Percentiles rank a stretch among this genome's conserved stretches.
Evolutionary conservation across 192 early-diverging fungal genomes (phyloP).

Genomic region (Rhizoclosmatium globosum): DNA sequence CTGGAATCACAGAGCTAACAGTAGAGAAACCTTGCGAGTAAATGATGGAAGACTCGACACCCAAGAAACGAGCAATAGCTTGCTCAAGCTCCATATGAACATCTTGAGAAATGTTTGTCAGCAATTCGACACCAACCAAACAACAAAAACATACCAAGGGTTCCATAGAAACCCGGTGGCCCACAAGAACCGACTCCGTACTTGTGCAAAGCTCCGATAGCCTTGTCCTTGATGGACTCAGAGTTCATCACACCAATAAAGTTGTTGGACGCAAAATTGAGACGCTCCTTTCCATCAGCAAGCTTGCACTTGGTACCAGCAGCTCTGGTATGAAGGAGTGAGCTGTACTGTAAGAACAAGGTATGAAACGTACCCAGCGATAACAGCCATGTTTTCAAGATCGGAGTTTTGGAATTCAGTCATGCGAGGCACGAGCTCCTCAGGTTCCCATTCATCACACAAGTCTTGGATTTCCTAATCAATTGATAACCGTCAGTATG

Average conservation of each 20-base stretch:
- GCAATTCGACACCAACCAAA: not conserved
- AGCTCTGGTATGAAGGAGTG: conserved; percentile 21
- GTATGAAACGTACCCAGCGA: conserved; percentile 59
- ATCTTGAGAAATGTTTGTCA: conserved; percentile 58
- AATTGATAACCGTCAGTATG: not conserved
- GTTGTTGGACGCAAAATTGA: conserved; percentile 90
- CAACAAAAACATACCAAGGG: conserved; percentile 49
- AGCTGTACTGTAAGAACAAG: conserved; percentile 3
- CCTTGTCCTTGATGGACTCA: conserved; percentile 81
- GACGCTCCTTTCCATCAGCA: conserved; percentile 65
- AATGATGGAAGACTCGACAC: conserved; percentile 85
- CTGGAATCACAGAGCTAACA: conserved; percentile 90
- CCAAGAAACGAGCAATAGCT: conserved; percentile 84
- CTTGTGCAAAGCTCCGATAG: conserved; percentile 83
- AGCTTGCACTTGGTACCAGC: conserved; percentile 71
- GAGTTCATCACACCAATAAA: conserved; percentile 83
- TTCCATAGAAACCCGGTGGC: conserved; percentile 95
- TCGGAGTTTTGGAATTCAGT: conserved; percentile 69
- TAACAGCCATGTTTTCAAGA: conserved; percentile 79
- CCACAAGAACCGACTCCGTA: conserved; percentile 98
- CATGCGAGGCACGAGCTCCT: conserved; percentile 85
- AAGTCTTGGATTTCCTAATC: conserved; percentile 92
- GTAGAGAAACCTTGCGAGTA: conserved; percentile 97
- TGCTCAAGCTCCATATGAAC: conserved; percentile 95
- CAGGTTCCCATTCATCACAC: conserved; percentile 94